Evolutionary conservation across 495 filamentous ascomycete species (phyloP), one percentile per base, ranked within the genome.

Genomic region (Podospora australis): DNA sequence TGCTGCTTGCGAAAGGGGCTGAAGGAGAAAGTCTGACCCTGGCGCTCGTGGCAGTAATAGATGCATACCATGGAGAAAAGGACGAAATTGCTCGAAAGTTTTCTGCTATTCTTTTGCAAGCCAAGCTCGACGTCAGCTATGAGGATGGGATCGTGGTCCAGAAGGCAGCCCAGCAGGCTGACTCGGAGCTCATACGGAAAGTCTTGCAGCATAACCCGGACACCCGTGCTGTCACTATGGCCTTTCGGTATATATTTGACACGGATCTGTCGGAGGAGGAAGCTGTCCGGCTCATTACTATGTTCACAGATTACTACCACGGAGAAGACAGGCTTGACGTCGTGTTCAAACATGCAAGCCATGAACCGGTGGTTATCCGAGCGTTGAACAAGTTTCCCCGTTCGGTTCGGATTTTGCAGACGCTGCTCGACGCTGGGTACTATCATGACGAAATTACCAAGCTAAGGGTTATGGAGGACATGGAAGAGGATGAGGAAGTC

Each of bases 351-450:
- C 42, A 46, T 0, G 64, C 55, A 2, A 13, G 40, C 8, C 14
- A 23, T 24, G 54, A 66, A 24, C 70, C 72, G 2, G 60, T 73
- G 4, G 19, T 76, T 10, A 57, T 72, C 39, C 64, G 62, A 23
- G 71, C 71, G 7, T 36, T 74, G n/a, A 46, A 46, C 20, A 66
- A 64, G 29, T 74, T 70, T 42, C 72, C 72, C 0, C 64, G 72
- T 8, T 74, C 70, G 1, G 62, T 55, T 4, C 66, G 52, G 36
- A 58, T 76, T 10, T 43, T 76, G 6, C 48, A 68, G 29, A 57
- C 65, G 0, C 58, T 76, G 16, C 53, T 76, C 5, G 62, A 74
- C 46, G 65, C 66, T 7, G 72, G 72, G 0, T 76, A 69, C 43
- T 76, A 73, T 28, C 61, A 73, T 23, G 71, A 76, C 28, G 69